These are phyloP conservation scores for Komagataea norvegica DNA, from an alignment of 1,139 yeast genomes.

Conservation along the genomic window DNA sequence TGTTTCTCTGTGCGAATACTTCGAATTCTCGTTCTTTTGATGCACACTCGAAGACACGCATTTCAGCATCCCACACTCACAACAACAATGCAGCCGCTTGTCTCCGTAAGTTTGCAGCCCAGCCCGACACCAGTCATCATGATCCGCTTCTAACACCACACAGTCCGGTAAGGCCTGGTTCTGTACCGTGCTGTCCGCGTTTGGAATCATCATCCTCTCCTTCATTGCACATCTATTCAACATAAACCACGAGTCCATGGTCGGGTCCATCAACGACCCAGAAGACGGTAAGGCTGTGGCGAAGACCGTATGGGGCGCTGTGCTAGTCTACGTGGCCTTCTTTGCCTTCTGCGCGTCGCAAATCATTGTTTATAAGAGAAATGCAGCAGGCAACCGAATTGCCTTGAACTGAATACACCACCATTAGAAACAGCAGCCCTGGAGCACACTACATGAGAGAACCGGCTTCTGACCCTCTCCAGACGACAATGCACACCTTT, in stretches of 20 bases:
- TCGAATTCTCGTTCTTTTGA: constrained; percentile 5
- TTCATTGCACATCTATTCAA: constrained; percentile 80
- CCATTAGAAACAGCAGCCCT: too few relatives aligned
- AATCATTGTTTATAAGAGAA: constrained; percentile 44
- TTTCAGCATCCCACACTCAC: constrained; percentile 8
- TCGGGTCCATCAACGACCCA: constrained; percentile 89
- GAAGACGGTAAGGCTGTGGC: constrained; percentile 93
- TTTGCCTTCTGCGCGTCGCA: constrained; percentile 89
- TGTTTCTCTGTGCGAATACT: too few relatives aligned
- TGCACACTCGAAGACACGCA: constrained; percentile 16
- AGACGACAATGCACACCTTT: too few relatives aligned
- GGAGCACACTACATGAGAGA: too few relatives aligned
- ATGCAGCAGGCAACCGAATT: constrained; percentile 24
- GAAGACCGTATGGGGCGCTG: constrained; percentile 84
- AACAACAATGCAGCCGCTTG: constrained; percentile 22
- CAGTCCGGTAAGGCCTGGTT: constrained; percentile 87
- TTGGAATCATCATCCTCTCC: constrained; percentile 82
- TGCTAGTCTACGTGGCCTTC: constrained; percentile 72
- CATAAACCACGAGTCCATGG: constrained; percentile 81
- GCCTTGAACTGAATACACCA: constrained; percentile 11
- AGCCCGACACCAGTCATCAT: too few relatives aligned
- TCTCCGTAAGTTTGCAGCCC: constrained; percentile 16
- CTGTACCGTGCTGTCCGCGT: constrained; percentile 87
- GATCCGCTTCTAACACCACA: constrained; percentile 10
- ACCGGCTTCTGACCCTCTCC: too few relatives aligned